Percentiles rank a stretch among this genome's conserved stretches.
phyloP scores from a whole-genome alignment of 1,284 basidiomycete genomes.

The Puccinia novopanici region DNA sequence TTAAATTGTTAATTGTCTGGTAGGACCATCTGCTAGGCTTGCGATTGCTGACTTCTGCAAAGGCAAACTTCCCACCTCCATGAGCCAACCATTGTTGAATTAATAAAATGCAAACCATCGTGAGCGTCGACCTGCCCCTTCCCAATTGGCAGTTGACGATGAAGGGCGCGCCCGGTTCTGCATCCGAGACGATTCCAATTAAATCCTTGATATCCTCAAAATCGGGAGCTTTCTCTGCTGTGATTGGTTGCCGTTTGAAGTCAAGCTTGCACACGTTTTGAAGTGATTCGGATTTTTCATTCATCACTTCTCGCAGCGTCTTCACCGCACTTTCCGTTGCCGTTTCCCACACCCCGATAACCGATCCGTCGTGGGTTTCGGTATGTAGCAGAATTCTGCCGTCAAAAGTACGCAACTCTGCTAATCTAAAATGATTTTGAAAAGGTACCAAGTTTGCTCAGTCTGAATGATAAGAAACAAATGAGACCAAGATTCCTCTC shows the following conservation, averaged over 20 bases:
- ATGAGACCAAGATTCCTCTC: neutral
- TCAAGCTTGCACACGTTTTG: conserved; percentile 53
- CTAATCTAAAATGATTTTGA: conserved; percentile 59
- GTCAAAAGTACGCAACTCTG: conserved; percentile 79
- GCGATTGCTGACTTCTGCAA: conserved; percentile 38
- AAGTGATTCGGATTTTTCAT: conserved; percentile 62
- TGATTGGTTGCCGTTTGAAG: conserved; percentile 59
- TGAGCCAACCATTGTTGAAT: conserved; percentile 78
- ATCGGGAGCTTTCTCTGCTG: conserved; percentile 59
- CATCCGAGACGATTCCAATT: conserved; percentile 78
- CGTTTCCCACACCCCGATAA: conserved; percentile 95
- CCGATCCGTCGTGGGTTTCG: conserved; percentile 81
- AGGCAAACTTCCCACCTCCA: conserved; percentile 52
- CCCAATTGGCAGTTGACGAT: conserved; percentile 97
- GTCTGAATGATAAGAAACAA: neutral
- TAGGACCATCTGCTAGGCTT: conserved; percentile 53
- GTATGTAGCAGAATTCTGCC: conserved; percentile 86
- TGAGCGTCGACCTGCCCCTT: conserved; percentile 85
- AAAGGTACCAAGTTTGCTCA: neutral
- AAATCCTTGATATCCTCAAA: conserved; percentile 62
- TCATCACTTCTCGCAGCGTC: conserved; percentile 89
- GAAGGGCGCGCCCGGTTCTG: conserved; percentile 75
- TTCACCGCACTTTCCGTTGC: conserved; percentile 71
- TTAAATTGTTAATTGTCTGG: conserved; percentile 72
- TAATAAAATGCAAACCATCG: conserved; percentile 81